These are phyloP conservation scores for Vigna hirtella DNA, from an alignment of 306 rosid genomes.

Conservation along the genomic window DNA sequence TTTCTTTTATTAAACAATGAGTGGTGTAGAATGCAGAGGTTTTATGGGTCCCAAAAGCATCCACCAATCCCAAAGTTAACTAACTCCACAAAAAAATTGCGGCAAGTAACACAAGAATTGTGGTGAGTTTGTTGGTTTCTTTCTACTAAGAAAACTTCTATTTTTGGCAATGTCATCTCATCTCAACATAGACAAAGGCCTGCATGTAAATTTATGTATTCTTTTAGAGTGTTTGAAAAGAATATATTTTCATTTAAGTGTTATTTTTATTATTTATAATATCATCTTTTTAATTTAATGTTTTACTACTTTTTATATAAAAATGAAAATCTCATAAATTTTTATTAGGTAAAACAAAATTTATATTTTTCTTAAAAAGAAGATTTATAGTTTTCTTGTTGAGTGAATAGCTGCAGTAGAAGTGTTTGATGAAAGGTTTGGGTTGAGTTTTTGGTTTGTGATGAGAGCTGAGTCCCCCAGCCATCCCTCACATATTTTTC, in stretches of 20 bases:
- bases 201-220: not conserved
- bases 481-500: not conserved
- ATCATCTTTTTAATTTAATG: too few species aligned
- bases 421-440: not conserved
- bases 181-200: not conserved
- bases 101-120: not conserved
- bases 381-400: not conserved
- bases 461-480: not conserved
- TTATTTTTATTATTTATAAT: too few species aligned
- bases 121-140: slow-evolving; percentile 4
- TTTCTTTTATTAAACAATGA: too few species aligned
- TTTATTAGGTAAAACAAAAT: too few species aligned
- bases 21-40: not conserved
- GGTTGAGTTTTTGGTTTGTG: not conserved
- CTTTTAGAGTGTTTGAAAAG: too few species aligned
- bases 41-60: slow-evolving; percentile 3
- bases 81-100: slow-evolving; percentile 44
- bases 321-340: too few species aligned
- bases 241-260: too few species aligned
- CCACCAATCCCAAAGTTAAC: slow-evolving; percentile 74
- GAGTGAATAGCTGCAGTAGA: not conserved
- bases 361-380: too few species aligned
- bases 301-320: too few species aligned
- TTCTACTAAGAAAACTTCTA: slow-evolving; percentile 34
- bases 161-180: slow-evolving; percentile 23